Evolutionary conservation across 2,329 filamentous ascomycete species (phyloP).

Genomic region (Penicillium rolfsii): DNA sequence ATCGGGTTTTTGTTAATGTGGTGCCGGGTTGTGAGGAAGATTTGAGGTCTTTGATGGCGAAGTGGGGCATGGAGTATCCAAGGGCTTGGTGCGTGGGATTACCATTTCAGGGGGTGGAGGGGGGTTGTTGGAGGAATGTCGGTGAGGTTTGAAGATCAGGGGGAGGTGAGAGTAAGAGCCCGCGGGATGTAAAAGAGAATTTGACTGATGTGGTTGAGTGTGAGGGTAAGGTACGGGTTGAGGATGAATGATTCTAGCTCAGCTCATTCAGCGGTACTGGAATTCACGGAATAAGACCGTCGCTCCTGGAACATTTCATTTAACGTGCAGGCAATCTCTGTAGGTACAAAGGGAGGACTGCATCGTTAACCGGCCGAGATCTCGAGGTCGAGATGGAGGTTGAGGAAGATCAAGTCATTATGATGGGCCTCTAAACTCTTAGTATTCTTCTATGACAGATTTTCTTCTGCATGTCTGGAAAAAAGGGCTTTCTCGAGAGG

Average conservation of each 20-base stretch:
- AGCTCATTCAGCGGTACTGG: neutral
- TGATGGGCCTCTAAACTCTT: neutral
- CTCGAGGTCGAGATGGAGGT: too few species aligned
- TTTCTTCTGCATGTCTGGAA: neutral
- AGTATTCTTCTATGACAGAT: neutral
- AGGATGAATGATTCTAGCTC: neutral
- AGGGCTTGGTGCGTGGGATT: constrained; percentile 31
- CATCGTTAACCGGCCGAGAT: too few species aligned
- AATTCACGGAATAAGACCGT: neutral
- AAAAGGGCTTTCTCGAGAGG: neutral
- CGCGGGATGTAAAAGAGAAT: too few species aligned
- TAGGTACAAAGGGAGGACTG: too few species aligned
- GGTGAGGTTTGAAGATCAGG: constrained; percentile 7
- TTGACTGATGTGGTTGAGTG: neutral
- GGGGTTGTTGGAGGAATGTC: constrained; percentile 20
- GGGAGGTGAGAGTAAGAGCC: neutral
- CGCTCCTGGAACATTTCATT: too few species aligned
- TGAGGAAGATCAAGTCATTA: too few species aligned
- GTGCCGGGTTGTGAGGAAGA: constrained; percentile 40
- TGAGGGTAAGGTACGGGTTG: neutral
- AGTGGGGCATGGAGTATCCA: constrained; percentile 39
- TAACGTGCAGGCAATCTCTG: too few species aligned
- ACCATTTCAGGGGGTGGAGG: constrained; percentile 17
- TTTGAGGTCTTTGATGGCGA: constrained; percentile 34
- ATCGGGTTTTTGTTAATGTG: constrained; percentile 44